A percentile compares a stretch with the other conserved stretches of the same genome.
These are phyloP conservation scores for Brettanomyces custersianus DNA, from an alignment of 805 yeast species.

Conservation along the genomic window DNA sequence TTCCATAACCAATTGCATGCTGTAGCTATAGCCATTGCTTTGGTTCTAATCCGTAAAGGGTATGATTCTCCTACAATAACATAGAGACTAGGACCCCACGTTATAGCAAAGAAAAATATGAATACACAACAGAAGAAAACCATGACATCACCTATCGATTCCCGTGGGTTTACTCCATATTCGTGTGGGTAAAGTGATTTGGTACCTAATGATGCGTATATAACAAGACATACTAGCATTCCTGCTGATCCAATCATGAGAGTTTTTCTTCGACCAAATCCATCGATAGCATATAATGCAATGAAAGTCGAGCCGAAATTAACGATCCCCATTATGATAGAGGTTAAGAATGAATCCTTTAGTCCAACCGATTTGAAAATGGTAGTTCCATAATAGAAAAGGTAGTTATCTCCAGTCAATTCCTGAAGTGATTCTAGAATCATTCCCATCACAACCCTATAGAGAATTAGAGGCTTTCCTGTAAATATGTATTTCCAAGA, in stretches of 20 bases:
- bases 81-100: slow-evolving; percentile 69
- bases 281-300: slow-evolving; percentile 43
- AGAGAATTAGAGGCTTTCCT: slow-evolving; percentile 54
- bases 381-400: slow-evolving; percentile 56
- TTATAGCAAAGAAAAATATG: slow-evolving; percentile 57
- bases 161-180: slow-evolving; percentile 29
- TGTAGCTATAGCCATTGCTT: slow-evolving; percentile 55
- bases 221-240: slow-evolving; percentile 47
- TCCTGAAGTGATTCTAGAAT: slow-evolving; percentile 53
- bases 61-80: slow-evolving; percentile 59
- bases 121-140: slow-evolving; percentile 54
- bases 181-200: slow-evolving; percentile 33
- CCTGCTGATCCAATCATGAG: slow-evolving; percentile 40
- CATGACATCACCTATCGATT: slow-evolving; percentile 51
- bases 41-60: slow-evolving; percentile 55
- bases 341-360: slow-evolving; percentile 43
- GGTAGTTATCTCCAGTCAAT: slow-evolving; percentile 53
- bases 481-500: slow-evolving; percentile 54
- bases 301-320: slow-evolving; percentile 46
- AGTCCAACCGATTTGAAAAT: slow-evolving; percentile 50
- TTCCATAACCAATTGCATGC: slow-evolving; percentile 61
- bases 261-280: slow-evolving; percentile 42
- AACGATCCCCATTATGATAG: slow-evolving; percentile 46
- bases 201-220: slow-evolving; percentile 55
- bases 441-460: slow-evolving; percentile 49